Base-by-base conservation (phyloP, 208 protist genomes). In the Lotmaria passim region DNA sequence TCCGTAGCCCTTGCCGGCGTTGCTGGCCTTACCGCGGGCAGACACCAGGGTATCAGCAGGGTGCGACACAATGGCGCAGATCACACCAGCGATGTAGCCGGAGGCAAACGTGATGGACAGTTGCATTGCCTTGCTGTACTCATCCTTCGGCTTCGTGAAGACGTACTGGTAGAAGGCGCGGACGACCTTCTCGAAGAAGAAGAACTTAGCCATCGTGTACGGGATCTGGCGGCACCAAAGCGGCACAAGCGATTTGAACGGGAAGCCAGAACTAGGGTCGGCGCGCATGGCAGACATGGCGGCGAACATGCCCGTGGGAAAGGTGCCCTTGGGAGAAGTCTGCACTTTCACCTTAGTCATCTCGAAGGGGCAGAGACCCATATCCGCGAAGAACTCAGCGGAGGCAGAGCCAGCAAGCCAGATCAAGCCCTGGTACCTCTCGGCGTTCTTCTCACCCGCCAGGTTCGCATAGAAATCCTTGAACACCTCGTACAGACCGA, bases 331-430 rank as follows among this genome's bases (percentile, higher is more conserved):
- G 59, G 89, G 78, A 21, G 85, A 89, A 48, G 95, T 98, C 83
- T 98, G 93, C 39, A 98, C 75, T 72, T 92, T 87, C 66, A 99
- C 90, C 82, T 98, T 98, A 36, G 91, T 75, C 83, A 93, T 95
- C 80, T 99, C 98, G 56, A 98, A 86, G 46, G 98, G 98, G 87
- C 96, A 98, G 0, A 99, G 89, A 19, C 83, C 89, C 68, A 99
- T 87, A 60, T 98, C 96, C n/a, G 98, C 98, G 59, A 99, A 93
- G 82, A 99, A 97, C 82, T 99, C 97, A 36, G 97, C 97, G n/a
- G 86, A 96, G 24, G 95, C 97, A 30, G 93, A 97, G 52, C 89
- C 93, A 15, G 91, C 88, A 33, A 97, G 82, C 85, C 90, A 98
- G 71, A 98, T 91, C 55, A 82, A 50, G 21, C 91, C 82, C 31